phyloP scores from a whole-genome alignment of 768 basidiomycete genomes.

The Piloderma croceum region DNA sequence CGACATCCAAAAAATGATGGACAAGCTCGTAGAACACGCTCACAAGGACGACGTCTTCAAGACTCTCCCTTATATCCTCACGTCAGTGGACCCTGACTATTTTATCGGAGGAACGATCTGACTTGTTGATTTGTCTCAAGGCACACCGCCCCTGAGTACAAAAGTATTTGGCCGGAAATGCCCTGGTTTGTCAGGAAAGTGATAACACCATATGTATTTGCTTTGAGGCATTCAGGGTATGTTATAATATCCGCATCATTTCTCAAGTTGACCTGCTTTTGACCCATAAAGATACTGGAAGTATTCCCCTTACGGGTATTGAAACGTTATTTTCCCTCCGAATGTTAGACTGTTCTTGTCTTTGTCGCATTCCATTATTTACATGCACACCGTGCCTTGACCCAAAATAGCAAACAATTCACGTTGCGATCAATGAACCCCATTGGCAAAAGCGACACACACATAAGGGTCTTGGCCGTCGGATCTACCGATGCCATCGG shows the following conservation, averaged over 20 bases:
- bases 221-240: constrained; percentile 31
- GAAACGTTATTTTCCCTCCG: too few relatives aligned
- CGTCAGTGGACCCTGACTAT: constrained; percentile 21
- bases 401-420: too few relatives aligned
- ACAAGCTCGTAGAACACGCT: constrained; percentile 24
- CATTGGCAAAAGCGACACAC: too few relatives aligned
- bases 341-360: too few relatives aligned
- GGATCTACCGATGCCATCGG: too few relatives aligned
- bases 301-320: constrained; percentile 31
- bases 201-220: constrained; percentile 32
- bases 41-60: constrained; percentile 30
- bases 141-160: constrained; percentile 34
- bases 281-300: constrained; percentile 30
- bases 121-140: constrained; percentile 13
- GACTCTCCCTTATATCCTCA: constrained; percentile 32
- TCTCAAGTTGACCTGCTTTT: neutral
- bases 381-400: too few relatives aligned
- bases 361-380: too few relatives aligned
- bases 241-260: constrained; percentile 4
- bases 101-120: neutral
- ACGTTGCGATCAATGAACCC: too few relatives aligned
- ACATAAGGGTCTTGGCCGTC: too few relatives aligned
- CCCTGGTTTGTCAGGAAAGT: constrained; percentile 35
- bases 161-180: constrained; percentile 32
- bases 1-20: constrained; percentile 25